Evolutionary conservation across 164 flowering plant genomes (phyloP).

Genomic region (Magnolia sinica): DNA sequence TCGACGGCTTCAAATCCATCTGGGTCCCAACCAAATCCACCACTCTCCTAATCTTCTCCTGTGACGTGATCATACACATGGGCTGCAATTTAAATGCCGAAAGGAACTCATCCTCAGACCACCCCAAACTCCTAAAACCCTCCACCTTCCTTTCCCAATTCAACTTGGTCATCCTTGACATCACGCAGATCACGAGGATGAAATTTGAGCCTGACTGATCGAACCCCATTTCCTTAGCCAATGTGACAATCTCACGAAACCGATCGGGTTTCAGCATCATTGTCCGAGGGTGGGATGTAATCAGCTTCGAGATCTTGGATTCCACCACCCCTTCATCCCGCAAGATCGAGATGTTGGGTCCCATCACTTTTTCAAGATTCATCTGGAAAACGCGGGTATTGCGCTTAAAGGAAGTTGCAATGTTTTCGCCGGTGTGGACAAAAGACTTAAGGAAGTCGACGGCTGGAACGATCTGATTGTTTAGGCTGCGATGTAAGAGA

Average conservation of each 20-base stretch:
- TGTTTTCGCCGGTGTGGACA: background rate
- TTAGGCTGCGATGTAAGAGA: background rate
- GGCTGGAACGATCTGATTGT: background rate
- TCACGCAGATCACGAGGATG: background rate
- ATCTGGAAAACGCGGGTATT: background rate
- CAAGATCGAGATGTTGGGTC: background rate
- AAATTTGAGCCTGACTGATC: background rate
- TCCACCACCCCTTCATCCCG: background rate
- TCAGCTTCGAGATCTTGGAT: background rate
- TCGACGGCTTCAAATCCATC: background rate
- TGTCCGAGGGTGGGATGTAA: background rate
- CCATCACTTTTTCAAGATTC: background rate
- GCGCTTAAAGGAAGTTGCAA: background rate
- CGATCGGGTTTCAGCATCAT: background rate
- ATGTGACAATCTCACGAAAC: slow-evolving; percentile 4
- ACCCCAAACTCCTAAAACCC: background rate
- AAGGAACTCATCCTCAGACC: slow-evolving; percentile 1
- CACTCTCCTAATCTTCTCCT: slow-evolving; percentile 5
- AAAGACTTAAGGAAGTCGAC: background rate
- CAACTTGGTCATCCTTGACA: background rate
- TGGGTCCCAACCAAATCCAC: background rate
- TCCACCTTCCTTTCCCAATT: slow-evolving; percentile 1
- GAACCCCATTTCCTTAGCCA: background rate
- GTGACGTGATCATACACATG: background rate
- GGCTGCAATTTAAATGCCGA: background rate